Evolutionary conservation across 768 basidiomycete genomes (phyloP).

Genomic region (Psilocybe cyanescens): DNA sequence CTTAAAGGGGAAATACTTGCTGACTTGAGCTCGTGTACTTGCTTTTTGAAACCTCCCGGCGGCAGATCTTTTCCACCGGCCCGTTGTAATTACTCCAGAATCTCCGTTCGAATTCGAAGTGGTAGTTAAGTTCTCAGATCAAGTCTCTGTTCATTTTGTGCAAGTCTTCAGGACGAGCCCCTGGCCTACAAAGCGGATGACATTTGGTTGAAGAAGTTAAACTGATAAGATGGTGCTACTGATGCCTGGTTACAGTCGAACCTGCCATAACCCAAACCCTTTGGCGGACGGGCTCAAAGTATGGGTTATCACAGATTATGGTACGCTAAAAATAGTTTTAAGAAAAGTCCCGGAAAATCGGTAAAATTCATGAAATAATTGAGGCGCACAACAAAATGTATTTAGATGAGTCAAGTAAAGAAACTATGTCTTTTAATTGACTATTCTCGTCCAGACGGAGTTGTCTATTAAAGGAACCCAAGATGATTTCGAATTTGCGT

Average conservation of each 20-base stretch:
- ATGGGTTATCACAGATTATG: constrained; percentile 16
- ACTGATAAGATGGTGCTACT: not conserved
- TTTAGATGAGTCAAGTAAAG: not conserved
- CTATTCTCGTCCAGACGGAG: constrained; percentile 18
- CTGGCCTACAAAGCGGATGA: too few relatives aligned
- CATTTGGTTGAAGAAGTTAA: not conserved
- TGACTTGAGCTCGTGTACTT: too few relatives aligned
- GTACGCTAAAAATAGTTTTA: not conserved
- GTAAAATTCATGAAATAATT: constrained; percentile 9
- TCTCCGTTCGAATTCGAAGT: too few relatives aligned
- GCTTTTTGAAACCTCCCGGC: too few relatives aligned
- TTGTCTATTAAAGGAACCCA: constrained; percentile 22
- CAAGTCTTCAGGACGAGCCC: too few relatives aligned
- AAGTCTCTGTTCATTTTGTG: too few relatives aligned
- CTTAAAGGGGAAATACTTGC: too few relatives aligned
- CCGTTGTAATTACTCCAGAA: too few relatives aligned
- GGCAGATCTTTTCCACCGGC: too few relatives aligned
- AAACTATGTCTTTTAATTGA: constrained; percentile 18
- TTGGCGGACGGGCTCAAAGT: constrained; percentile 10
- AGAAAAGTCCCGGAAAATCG: constrained; percentile 6
- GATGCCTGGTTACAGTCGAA: not conserved
- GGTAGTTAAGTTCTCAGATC: too few relatives aligned
- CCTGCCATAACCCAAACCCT: constrained; percentile 8
- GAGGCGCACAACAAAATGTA: not conserved
- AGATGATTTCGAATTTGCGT: constrained; percentile 23